Evolutionary conservation across 495 filamentous ascomycete species (phyloP).

Genomic region (Cryomyces minteri): DNA sequence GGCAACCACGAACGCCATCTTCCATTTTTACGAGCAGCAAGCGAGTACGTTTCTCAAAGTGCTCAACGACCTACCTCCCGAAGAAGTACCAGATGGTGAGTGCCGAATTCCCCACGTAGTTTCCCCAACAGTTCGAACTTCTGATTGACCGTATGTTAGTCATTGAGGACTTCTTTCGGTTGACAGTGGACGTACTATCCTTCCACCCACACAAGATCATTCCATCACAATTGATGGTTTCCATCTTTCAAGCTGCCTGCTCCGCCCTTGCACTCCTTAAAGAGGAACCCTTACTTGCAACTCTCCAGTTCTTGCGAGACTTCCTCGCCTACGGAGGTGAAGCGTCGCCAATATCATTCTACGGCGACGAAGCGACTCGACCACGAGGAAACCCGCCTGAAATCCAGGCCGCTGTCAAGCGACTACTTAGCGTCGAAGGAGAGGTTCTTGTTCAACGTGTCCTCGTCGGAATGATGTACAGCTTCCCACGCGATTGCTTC

Average conservation of each 20-base stretch:
- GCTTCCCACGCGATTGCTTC: conserved; percentile 86
- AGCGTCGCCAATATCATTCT: conserved; percentile 54
- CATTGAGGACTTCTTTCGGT: conserved; percentile 96
- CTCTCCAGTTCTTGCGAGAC: conserved; percentile 86
- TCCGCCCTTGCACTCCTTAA: conserved; percentile 76
- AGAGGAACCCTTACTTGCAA: conserved; percentile 73
- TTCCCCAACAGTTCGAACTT: neutral
- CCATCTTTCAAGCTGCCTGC: conserved; percentile 73
- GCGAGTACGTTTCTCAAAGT: conserved; percentile 69
- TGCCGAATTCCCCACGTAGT: neutral
- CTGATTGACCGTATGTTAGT: conserved; percentile 28
- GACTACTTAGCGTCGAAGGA: conserved; percentile 51
- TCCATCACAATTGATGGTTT: conserved; percentile 51
- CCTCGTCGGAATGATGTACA: conserved; percentile 96
- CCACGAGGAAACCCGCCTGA: conserved; percentile 19
- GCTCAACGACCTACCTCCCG: conserved; percentile 69
- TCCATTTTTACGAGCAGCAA: conserved; percentile 87
- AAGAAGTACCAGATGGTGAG: conserved; percentile 72
- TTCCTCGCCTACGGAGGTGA: conserved; percentile 74
- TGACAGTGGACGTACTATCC: conserved; percentile 73
- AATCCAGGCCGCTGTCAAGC: conserved; percentile 40
- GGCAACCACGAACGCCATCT: conserved; percentile 73
- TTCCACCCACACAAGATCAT: conserved; percentile 79
- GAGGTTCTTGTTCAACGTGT: conserved; percentile 67
- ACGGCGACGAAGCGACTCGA: conserved; percentile 26